These are phyloP conservation scores for Basipetospora chlamydospora DNA, from an alignment of 2,329 filamentous ascomycete genomes.

Conservation along the genomic window DNA sequence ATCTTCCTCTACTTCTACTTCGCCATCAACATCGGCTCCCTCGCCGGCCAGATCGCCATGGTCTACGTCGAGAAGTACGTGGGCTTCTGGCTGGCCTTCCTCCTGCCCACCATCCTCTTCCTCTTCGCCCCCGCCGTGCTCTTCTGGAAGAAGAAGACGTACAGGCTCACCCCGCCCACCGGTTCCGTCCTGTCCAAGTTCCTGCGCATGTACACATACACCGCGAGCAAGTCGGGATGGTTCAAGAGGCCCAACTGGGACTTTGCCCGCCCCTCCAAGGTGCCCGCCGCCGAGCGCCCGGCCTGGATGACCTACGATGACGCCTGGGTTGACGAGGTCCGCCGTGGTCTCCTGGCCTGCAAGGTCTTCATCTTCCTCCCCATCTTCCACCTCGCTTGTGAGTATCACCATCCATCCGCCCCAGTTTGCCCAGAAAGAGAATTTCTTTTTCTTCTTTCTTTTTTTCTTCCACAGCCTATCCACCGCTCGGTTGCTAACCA, in stretches of 20 bases:
- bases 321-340: conserved; percentile 67
- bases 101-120: conserved; percentile 54
- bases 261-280: conserved; percentile 48
- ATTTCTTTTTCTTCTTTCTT: too few relatives aligned
- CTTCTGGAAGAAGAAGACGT: conserved; percentile 42
- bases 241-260: conserved; percentile 55
- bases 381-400: conserved; percentile 34
- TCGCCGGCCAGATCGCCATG: conserved; percentile 47
- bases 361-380: conserved; percentile 57
- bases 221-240: conserved; percentile 49
- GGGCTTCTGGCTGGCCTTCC: conserved; percentile 59
- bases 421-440: too few relatives aligned
- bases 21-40: conserved; percentile 50
- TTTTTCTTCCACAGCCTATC: too few relatives aligned
- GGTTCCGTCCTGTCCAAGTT: conserved; percentile 61
- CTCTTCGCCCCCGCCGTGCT: conserved; percentile 47
- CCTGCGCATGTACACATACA: conserved; percentile 42
- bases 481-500: too few relatives aligned
- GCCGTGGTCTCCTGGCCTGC: conserved; percentile 54
- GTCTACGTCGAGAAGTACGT: conserved; percentile 64
- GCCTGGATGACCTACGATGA: conserved; percentile 73
- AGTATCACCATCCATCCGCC: too few relatives aligned
- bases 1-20: conserved; percentile 50
- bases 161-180: conserved; percentile 49
- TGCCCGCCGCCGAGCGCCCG: conserved; percentile 41